Base-by-base conservation (phyloP, 257 asterid species). In the Galeopsis tetrahit region DNA sequence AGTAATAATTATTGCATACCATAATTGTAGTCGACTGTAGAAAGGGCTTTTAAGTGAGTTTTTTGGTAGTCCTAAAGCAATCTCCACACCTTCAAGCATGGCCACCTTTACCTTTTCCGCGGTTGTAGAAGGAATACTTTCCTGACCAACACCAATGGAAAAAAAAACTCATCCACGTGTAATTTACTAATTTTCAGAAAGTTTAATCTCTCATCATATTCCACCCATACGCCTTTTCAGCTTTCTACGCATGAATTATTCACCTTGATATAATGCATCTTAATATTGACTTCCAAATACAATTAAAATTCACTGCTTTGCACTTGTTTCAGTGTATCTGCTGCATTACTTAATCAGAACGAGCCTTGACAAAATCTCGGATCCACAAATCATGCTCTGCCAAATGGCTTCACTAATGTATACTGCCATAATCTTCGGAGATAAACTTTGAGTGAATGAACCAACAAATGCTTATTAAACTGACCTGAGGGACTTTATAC, bases 401-500 rank as follows among this genome's bases (percentile, higher is more conserved):
- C 14, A 34, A 73, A 53, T 52, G 59, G 9, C 59, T 52, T 52
- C 31, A 73, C 9, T 33, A 13, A 42, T 43, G 66, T 4, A n/a
- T 7, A 34, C 76, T 34, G 57, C 38, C 53, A 75, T n/a, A 10
- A 42, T 44, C 70, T 43, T 62, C 64, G 0, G 10, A 6, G 49
- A 51, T 3, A 28, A 64, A 31, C 55, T 51, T 52, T 21, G 28
- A 11, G 55, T 28, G 44, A 53, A 63, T 44, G 58, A 21, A 5
- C 39, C 32, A 17, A 61, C 51, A 71, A 46, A n/a, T 14, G 35
- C 6, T 36, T 40, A 49, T 39, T 7, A 67, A 68, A 80, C 87
- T 64, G 74, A 93, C 98, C 91, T 93, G 98, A 65, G 98, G 98
- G 67, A 93, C 98, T 87, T 93, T 93, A 78, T 85, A 83, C 81